Evolutionary conservation across 129 eudicot genomes (phyloP), one percentile per base, ranked within the genome.

Genomic region (Pittosporum tobira): DNA sequence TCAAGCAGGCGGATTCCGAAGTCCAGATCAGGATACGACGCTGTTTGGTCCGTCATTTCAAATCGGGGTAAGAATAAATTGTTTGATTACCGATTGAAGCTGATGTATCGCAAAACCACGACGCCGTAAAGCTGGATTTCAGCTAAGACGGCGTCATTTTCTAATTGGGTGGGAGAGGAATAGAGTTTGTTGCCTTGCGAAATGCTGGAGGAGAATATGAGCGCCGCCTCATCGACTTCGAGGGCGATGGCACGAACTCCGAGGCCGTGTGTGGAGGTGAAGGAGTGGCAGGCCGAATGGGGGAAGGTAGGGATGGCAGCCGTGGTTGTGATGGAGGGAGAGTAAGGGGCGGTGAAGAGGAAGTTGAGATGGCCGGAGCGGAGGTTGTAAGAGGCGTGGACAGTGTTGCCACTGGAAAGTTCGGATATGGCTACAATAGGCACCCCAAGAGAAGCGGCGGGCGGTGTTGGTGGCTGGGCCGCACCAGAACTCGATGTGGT

Each of bases 311-410:
- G 90, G 27, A 84, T 72, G 47, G 82, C 25, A 57, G 87, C 59
- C 37, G 79, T 48, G 30, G 71, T 38, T 68, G 61, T 3, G 63
- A 75, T 52, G 50, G 81, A 28, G 45, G 81, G 68, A 28, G 96
- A 77, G 75, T n/a, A n/a, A n/a, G n/a, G n/a, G n/a, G n/a, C n/a
- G n/a, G n/a, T n/a, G n/a, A n/a, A n/a, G n/a, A n/a, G n/a, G n/a
- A n/a, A n/a, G n/a, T n/a, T n/a, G n/a, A n/a, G n/a, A n/a, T n/a
- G n/a, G n/a, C n/a, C n/a, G 40, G 90, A 76, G 48, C 82, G 65
- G 57, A 88, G 72, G 51, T 81, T 75, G 53, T 84, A 88, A 42
- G 96, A 88, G 21, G 96, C 90, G 65, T 88, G 94, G 59, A 60
- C 53, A 16, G 63, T 42, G 78, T 84, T 88, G 11, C 96, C 94